Percentiles rank a stretch among this genome's conserved stretches.
Evolutionary conservation across 768 basidiomycete species (phyloP).

Genomic region (Mycena indigotica): DNA sequence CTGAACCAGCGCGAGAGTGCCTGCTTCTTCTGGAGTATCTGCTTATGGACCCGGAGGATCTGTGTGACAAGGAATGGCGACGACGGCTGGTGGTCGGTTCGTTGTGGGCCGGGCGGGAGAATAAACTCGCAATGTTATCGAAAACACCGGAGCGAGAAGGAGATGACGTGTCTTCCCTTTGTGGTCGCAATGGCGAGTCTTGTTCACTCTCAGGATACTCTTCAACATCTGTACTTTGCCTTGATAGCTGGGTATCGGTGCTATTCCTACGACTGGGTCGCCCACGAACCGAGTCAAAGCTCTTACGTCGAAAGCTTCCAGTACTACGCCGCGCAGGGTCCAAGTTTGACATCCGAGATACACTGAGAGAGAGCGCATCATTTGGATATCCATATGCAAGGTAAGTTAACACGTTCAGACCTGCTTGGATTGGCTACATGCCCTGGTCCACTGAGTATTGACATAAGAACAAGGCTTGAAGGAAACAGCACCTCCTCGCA

Average conservation of each 20-base stretch:
- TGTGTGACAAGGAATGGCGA: conserved; percentile 58
- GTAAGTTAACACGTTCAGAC: background rate
- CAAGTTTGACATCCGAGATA: conserved; percentile 74
- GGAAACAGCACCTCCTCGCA: background rate
- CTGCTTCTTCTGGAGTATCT: conserved; percentile 54
- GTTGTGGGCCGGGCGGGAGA: conserved; percentile 50
- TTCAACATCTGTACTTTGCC: conserved; percentile 36
- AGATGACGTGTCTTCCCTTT: too few relatives aligned
- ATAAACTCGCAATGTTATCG: conserved; percentile 68
- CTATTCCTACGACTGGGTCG: conserved; percentile 47
- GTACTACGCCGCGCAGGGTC: conserved; percentile 60
- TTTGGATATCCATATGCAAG: background rate
- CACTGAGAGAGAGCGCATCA: conserved; percentile 35
- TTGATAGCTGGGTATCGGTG: conserved; percentile 46
- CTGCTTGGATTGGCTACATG: conserved; percentile 72
- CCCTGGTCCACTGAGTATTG: conserved; percentile 57
- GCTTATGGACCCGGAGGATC: conserved; percentile 54
- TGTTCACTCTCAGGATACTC: conserved; percentile 24
- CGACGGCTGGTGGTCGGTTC: conserved; percentile 42
- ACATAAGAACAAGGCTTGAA: background rate
- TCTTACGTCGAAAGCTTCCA: conserved; percentile 56
- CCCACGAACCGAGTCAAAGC: conserved; percentile 47
- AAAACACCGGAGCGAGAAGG: conserved; percentile 51
- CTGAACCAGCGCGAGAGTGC: conserved; percentile 60
- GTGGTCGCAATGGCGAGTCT: conserved; percentile 29